Conservation (phyloP, 306 rosid genomes). For the Abrus precatorius region DNA sequence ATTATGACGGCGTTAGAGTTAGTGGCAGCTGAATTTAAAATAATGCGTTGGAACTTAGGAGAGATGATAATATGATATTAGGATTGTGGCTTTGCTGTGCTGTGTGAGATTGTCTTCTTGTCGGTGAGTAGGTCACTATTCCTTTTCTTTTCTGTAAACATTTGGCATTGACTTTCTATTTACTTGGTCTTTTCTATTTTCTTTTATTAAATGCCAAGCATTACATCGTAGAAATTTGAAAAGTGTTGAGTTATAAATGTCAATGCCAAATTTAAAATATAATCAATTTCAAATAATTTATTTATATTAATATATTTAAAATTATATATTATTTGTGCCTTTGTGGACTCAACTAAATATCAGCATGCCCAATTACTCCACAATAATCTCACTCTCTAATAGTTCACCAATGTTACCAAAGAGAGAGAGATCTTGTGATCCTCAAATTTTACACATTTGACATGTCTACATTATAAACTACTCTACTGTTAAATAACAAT, state of each 20-base stretch:
- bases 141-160: conserved; percentile 19
- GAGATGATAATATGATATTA: background rate
- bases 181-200: background rate
- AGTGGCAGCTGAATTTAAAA: conserved; percentile 46
- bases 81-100: background rate
- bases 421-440: no score
- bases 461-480: no score
- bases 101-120: background rate
- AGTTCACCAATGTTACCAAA: no score
- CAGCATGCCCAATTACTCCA: no score
- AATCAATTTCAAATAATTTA: no score
- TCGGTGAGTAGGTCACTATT: conserved; percentile 18
- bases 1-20: conserved; percentile 32
- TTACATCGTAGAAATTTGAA: background rate
- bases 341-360: background rate
- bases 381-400: no score
- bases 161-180: background rate
- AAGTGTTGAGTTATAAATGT: background rate
- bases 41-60: background rate
- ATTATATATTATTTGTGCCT: no score
- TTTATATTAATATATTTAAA: no score
- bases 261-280: background rate
- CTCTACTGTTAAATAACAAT: no score
- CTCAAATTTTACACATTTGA: no score
- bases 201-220: background rate